A percentile compares a stretch with the other conserved stretches of the same genome.
phyloP scores from a whole-genome alignment of 164 flowering plant genomes.

The Chimonanthus praecox region DNA sequence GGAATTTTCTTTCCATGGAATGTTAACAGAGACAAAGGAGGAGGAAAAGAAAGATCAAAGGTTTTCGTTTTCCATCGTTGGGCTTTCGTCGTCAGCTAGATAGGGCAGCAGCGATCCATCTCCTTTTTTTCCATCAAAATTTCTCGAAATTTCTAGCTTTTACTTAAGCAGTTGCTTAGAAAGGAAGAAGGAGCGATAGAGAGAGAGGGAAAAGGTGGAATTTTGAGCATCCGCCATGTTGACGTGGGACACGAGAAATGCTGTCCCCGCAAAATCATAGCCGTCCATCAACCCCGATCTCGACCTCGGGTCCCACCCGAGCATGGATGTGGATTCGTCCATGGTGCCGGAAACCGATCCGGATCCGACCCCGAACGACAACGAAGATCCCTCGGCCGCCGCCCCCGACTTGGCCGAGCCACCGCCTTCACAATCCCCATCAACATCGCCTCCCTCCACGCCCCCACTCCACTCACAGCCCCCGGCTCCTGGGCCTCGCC shows the following conservation, averaged over 20 bases:
- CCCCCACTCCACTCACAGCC: conserved; percentile 23
- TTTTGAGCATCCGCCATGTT: background rate
- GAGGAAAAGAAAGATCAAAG: background rate
- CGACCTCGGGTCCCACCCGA: background rate
- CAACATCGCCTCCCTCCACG: conserved; percentile 19
- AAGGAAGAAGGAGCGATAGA: background rate
- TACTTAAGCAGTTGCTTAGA: background rate
- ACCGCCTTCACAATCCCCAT: background rate
- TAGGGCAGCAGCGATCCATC: background rate
- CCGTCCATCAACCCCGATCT: background rate
- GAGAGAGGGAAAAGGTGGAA: background rate
- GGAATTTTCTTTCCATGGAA: background rate
- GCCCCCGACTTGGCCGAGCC: conserved; percentile 8
- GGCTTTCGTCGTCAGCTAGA: background rate
- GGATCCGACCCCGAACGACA: conserved; percentile 24
- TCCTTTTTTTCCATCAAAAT: background rate
- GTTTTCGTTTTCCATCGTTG: too few species aligned
- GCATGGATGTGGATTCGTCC: conserved; percentile 58
- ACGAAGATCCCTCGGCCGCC: conserved; percentile 6
- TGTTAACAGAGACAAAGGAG: background rate
- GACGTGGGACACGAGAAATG: conserved; percentile 1
- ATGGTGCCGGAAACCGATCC: conserved; percentile 56
- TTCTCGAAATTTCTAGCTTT: background rate
- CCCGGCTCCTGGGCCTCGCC: conserved; percentile 71
- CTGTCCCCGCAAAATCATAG: background rate